These are phyloP conservation scores for Pyrus betulifolia DNA, from an alignment of 306 rosid species.

Conservation along the genomic window DNA sequence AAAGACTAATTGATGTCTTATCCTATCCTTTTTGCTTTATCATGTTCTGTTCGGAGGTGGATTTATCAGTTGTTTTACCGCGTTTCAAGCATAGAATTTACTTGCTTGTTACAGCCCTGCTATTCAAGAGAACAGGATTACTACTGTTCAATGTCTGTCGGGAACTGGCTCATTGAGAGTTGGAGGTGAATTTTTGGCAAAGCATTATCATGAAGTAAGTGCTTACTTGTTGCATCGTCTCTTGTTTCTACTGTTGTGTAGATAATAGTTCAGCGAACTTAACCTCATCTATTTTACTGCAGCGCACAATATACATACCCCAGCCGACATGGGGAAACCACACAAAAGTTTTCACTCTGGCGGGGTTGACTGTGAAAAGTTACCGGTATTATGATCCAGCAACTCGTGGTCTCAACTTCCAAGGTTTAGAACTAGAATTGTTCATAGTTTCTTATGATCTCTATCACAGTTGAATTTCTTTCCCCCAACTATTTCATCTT, in stretches of 20 bases:
- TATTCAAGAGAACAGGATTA: slow-evolving; percentile 70
- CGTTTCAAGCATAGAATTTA: not conserved
- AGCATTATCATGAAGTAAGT: slow-evolving; percentile 83
- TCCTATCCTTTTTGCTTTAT: not conserved
- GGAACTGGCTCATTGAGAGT: slow-evolving; percentile 98
- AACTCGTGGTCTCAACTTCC: slow-evolving; percentile 84
- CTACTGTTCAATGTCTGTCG: slow-evolving; percentile 89
- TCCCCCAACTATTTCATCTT: not conserved
- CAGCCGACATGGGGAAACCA: slow-evolving; percentile 98
- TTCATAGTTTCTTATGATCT: not conserved
- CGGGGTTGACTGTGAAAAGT: slow-evolving; percentile 74
- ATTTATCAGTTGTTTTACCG: not conserved
- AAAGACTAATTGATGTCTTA: not conserved
- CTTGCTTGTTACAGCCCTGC: slow-evolving; percentile 60
- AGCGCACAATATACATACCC: slow-evolving; percentile 83
- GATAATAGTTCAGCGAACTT: slow-evolving; percentile 1
- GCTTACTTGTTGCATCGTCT: slow-evolving; percentile 4
- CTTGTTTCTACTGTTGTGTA: not conserved
- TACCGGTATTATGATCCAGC: slow-evolving; percentile 93
- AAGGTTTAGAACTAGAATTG: slow-evolving; percentile 45
- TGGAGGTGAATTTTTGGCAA: slow-evolving; percentile 94
- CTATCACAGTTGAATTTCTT: not conserved
- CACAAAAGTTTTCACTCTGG: slow-evolving; percentile 62
- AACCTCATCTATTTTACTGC: slow-evolving; percentile 16
- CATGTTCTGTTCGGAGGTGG: not conserved